Conservation (phyloP, 768 basidiomycete species). For the Fistulinella prunicolor region DNA sequence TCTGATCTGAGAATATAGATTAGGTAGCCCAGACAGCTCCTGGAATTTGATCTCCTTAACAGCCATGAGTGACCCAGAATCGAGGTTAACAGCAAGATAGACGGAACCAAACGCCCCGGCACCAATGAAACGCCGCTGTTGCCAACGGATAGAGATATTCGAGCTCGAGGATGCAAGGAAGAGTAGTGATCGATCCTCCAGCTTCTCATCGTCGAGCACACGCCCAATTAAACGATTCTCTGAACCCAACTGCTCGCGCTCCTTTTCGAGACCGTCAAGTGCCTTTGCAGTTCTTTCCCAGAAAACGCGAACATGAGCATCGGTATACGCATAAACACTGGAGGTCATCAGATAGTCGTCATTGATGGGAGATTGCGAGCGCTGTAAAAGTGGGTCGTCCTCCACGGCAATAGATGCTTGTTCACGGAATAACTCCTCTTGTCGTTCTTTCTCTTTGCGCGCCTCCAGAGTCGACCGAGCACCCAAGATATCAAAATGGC, state of each 20-base stretch:
- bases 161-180: conserved; percentile 95
- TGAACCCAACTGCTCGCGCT: conserved; percentile 55
- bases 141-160: conserved; percentile 96
- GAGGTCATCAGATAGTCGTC: conserved; percentile 26
- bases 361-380: conserved; percentile 38
- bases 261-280: conserved; percentile 62
- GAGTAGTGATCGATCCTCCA: conserved; percentile 89
- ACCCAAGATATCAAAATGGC: conserved; percentile 97
- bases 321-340: conserved; percentile 45
- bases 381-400: conserved; percentile 48
- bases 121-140: conserved; percentile 97
- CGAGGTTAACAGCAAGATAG: conserved; percentile 96
- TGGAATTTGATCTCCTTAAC: conserved; percentile 99
- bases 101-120: conserved; percentile 99
- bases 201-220: conserved; percentile 89
- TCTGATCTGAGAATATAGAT: conserved; percentile 86
- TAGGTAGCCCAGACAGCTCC: conserved; percentile 84
- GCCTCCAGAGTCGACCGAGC: conserved; percentile 88
- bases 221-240: conserved; percentile 83
- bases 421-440: conserved; percentile 59
- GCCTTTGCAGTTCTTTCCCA: conserved; percentile 70
- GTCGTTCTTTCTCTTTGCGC: conserved; percentile 83
- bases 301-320: conserved; percentile 65
- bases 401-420: conserved; percentile 48
- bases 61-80: conserved; percentile 95